These are phyloP conservation scores for Venturia pyrina DNA, from an alignment of 2,329 filamentous ascomycete genomes.

Conservation along the genomic window DNA sequence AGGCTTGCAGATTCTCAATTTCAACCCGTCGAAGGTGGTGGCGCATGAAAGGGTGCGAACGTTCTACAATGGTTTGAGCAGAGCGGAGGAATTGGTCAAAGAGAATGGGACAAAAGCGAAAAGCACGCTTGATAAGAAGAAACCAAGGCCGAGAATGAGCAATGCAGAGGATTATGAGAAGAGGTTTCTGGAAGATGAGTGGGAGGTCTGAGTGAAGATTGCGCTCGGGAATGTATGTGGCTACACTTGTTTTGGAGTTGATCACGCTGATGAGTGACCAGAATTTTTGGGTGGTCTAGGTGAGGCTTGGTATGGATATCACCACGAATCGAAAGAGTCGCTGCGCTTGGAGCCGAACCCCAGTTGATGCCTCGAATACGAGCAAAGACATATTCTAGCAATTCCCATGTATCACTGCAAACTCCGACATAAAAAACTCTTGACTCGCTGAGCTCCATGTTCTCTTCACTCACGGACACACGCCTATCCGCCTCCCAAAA, in stretches of 20 bases:
- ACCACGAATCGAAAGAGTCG: not conserved
- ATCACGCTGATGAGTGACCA: not conserved
- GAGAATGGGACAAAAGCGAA: slow-evolving; percentile 18
- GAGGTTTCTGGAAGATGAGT: slow-evolving; percentile 18
- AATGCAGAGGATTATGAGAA: slow-evolving; percentile 23
- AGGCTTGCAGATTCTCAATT: slow-evolving; percentile 78
- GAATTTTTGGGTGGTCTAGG: not conserved
- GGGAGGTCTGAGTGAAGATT: slow-evolving; percentile 12
- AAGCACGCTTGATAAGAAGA: slow-evolving; percentile 20
- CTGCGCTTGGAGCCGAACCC: too few species aligned
- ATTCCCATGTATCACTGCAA: too few species aligned
- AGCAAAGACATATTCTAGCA: too few species aligned
- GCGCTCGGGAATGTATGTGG: not conserved
- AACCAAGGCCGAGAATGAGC: slow-evolving; percentile 16
- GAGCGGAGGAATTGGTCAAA: slow-evolving; percentile 44
- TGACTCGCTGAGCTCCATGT: too few species aligned
- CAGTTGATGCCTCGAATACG: too few species aligned
- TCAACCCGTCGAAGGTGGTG: slow-evolving; percentile 86
- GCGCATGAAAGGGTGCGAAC: slow-evolving; percentile 76
- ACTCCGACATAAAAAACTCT: too few species aligned
- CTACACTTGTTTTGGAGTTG: not conserved
- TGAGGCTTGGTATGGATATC: not conserved
- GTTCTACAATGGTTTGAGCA: slow-evolving; percentile 78
- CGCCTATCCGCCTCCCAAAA: not conserved
- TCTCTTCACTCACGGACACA: too few species aligned